Percentiles rank a stretch among this genome's conserved stretches.
phyloP scores from a whole-genome alignment of 768 basidiomycete species.

The Pleurotus giganteus region DNA sequence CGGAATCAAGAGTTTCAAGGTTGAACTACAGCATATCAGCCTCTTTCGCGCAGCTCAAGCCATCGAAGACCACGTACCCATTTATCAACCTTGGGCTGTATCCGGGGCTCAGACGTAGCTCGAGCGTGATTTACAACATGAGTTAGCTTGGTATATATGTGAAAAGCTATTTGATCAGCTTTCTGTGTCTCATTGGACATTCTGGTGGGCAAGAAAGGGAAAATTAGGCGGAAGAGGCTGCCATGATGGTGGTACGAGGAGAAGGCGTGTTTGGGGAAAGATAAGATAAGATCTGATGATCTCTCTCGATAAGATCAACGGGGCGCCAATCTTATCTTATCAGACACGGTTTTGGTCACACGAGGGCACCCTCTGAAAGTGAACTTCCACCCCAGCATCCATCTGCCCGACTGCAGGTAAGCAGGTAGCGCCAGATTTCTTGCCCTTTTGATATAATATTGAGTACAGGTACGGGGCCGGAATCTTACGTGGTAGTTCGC shows the following conservation, averaged over 20 bases:
- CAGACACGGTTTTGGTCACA: too few relatives aligned
- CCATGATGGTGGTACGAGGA: conserved; percentile 10
- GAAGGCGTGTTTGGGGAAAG: conserved; percentile 3
- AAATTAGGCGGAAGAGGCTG: conserved; percentile 1
- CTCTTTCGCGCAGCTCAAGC: neutral
- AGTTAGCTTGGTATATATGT: conserved; percentile 80
- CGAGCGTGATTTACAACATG: conserved; percentile 74
- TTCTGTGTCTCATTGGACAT: conserved; percentile 49
- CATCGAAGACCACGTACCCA: conserved; percentile 54
- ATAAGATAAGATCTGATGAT: conserved; percentile 2
- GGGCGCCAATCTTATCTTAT: too few relatives aligned
- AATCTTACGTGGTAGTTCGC: too few relatives aligned
- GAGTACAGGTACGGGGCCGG: too few relatives aligned
- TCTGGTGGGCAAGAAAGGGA: neutral
- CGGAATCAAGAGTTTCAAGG: conserved; percentile 73
- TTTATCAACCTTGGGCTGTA: conserved; percentile 64
- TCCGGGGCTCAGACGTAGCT: conserved; percentile 47
- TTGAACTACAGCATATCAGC: conserved; percentile 58
- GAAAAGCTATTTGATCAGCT: conserved; percentile 85
- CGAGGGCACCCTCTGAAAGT: too few relatives aligned
- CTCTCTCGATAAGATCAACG: too few relatives aligned
- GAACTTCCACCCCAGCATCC: too few relatives aligned
- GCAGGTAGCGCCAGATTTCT: too few relatives aligned
- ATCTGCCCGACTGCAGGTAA: too few relatives aligned
- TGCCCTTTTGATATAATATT: too few relatives aligned